Base-by-base conservation (phyloP, 345 rosid genomes). In the Syzygium jambos region DNA sequence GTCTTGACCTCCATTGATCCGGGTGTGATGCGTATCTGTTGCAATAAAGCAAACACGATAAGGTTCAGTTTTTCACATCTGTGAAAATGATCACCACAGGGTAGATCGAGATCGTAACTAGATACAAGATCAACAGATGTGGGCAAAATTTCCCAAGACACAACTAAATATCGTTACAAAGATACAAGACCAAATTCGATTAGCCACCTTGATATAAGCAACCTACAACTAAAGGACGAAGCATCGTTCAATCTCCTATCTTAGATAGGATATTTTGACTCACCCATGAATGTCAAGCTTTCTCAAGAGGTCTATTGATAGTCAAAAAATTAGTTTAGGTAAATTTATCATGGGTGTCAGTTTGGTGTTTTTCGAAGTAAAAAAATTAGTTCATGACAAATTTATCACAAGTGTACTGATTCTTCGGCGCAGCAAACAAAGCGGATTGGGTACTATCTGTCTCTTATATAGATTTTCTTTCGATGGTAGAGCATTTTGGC, bases 1-100 rank as follows among this genome's bases (percentile, higher is more conserved):
- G 99, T 91, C 88, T 96, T 55, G 93, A 91, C 92, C 91, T 95
- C 99, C 99, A 98, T 85, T 92, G 95, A 84, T 94, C 96, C 84
- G 96, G 94, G 88, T 91, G 90, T 54, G 89, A 88, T 65, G 95
- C 94, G 89, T 90, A 94, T 52, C 99, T 95, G 93, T 85, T 55
- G 68, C 73, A 84, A 88, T 27, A 88, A 87, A 65, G 85, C 85
- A 88, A 86, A 84, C 51, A 77, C n/a, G 38, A 16, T 34, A 57
- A 51, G 25, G 82, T 73, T 38, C 82, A 73, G 27, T 73, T 73
- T 34, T 21, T 73, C 80, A 38, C 49, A 73, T 73, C 49, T 38
- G 49, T 73, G 80, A 61, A n/a, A 4, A 14, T 38, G 49, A 38
- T 53, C 27, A 9, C 59, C 63, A 30, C 30, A 55, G 53, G 43